phyloP scores from a whole-genome alignment of 2,329 filamentous ascomycete genomes.

The Diaporthe ilicicola region DNA sequence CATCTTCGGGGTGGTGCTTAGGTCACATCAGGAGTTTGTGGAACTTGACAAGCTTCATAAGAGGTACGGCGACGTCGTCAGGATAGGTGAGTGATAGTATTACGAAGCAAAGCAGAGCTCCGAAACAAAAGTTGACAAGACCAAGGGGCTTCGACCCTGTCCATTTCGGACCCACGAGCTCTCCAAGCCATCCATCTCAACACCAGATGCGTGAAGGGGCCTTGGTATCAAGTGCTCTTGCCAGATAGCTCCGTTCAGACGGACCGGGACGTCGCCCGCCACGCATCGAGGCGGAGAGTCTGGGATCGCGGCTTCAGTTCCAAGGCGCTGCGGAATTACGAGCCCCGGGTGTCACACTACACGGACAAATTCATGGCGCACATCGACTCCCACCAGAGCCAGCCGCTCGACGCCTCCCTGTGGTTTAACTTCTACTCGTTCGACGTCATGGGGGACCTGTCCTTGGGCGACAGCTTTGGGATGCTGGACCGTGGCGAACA shows the following conservation, averaged over 20 bases:
- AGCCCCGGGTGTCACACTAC: constrained; percentile 40
- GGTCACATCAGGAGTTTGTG: constrained; percentile 1
- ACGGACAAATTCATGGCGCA: constrained; percentile 37
- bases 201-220: constrained; percentile 19
- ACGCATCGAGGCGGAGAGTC: constrained; percentile 14
- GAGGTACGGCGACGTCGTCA: constrained; percentile 26
- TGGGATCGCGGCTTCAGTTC: constrained; percentile 29
- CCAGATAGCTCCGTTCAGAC: constrained; percentile 25
- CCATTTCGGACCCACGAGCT: constrained; percentile 21
- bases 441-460: constrained; percentile 30
- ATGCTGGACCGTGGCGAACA: constrained; percentile 25
- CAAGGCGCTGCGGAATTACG: constrained; percentile 39
- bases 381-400: constrained; percentile 37
- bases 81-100: constrained; percentile 1
- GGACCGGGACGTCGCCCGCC: not conserved
- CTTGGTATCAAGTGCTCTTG: constrained; percentile 1
- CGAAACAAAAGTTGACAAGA: not conserved
- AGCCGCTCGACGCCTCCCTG: constrained; percentile 40
- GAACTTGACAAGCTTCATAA: constrained; percentile 21
- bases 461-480: constrained; percentile 27
- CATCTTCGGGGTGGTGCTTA: not conserved
- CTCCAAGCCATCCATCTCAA: constrained; percentile 12
- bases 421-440: constrained; percentile 45
- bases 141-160: constrained; percentile 17
- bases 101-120: not conserved